Evolutionary conservation across 2,329 filamentous ascomycete genomes (phyloP), one percentile per base, ranked within the genome.

Genomic region (Nothomitra cinnamomea): DNA sequence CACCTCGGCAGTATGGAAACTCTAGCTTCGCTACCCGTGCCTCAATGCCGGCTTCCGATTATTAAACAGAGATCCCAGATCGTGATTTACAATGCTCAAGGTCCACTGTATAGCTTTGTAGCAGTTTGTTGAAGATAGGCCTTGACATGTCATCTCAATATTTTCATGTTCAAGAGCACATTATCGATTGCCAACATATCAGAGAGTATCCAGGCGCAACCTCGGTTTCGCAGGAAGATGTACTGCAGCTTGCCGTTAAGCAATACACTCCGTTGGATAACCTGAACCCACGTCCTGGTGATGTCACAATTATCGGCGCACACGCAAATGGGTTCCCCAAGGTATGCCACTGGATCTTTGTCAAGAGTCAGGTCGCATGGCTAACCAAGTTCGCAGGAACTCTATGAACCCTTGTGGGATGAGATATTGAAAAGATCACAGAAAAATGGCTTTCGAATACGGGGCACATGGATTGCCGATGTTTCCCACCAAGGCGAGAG

Each of bases 301-400:
- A 92, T 66, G 71, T 95, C 7, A 95, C 87, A 19, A 81, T 96
- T 55, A 80, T 96, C 54, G 87, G 78, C 10, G 83, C 83, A 3
- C 89, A 95, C 68, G 90, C 87, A 51, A 95, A 95, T 70, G 90
- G 83, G 10, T 95, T 95, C 60, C 85, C 87, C 10, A 96, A 95
- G 75, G 85, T 85, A 65, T 3, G 19, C 10, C 7, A n/a, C n/a
- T n/a, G n/a, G n/a, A n/a, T n/a, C 10, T 40, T 53, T 36, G 21
- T 35, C 21, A 17, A 28, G 21, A 32, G n/a, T 28, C 17, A 17
- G 35, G 53, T 50, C 48, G 12, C n/a, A 43, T 49, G 12, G 36
- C 36, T 55, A 49, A 58, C 13, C 25, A 17, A 19, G 19, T 2
- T 24, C 51, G 1, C 54, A 88, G 84, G 90, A 96, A 72, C 69